Evolutionary conservation across 2,329 filamentous ascomycete genomes (phyloP).

Genomic region (Apiospora malaysiana): DNA sequence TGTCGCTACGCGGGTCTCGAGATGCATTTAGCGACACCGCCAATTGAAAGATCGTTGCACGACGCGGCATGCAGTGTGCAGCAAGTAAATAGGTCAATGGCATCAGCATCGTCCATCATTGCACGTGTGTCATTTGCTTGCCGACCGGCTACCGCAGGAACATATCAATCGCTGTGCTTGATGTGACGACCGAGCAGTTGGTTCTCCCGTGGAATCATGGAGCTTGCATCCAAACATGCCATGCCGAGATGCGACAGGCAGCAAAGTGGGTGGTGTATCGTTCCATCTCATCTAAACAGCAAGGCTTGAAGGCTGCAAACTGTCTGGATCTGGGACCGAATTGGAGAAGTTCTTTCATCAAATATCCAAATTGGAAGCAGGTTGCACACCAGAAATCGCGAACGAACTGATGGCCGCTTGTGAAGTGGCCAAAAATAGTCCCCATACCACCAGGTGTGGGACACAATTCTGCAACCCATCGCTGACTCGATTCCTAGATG

Average conservation of each 20-base stretch:
- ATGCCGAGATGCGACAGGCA: not conserved
- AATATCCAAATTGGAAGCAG: not conserved
- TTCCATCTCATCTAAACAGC: not conserved
- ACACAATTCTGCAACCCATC: not conserved
- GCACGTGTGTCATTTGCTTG: no score
- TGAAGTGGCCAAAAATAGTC: constrained; percentile 21
- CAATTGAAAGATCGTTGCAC: not conserved
- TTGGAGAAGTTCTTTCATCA: not conserved
- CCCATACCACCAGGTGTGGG: not conserved
- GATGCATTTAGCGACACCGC: not conserved
- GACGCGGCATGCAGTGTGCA: not conserved
- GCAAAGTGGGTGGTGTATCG: not conserved
- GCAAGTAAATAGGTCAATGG: not conserved
- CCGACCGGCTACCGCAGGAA: constrained; percentile 1
- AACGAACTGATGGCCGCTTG: constrained; percentile 9
- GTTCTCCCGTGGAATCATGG: not conserved
- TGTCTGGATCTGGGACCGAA: not conserved
- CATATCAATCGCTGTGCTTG: not conserved
- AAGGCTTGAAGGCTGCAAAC: not conserved
- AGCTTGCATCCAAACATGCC: not conserved
- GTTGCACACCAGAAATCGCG: not conserved
- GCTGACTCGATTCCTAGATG: constrained; percentile 2
- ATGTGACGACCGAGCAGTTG: constrained; percentile 13
- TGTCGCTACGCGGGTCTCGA: not conserved
- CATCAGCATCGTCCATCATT: not conserved